Evolutionary conservation across 805 yeast genomes (phyloP).

Genomic region (Candida cerambycidarum): DNA sequence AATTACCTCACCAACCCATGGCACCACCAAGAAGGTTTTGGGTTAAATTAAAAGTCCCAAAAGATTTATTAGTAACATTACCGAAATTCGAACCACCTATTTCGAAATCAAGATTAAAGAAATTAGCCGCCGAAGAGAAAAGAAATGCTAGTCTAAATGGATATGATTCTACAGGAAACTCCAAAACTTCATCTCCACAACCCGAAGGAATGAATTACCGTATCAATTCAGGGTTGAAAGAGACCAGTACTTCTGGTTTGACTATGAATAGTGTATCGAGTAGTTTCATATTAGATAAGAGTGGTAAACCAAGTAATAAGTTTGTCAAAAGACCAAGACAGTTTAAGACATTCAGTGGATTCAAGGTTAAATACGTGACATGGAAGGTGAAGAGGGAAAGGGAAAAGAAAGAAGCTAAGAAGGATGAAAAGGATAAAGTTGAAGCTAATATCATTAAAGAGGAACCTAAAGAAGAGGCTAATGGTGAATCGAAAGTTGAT

Average conservation of each 20-base stretch:
- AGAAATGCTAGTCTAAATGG: slow-evolving; percentile 16
- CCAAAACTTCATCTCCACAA: slow-evolving; percentile 32
- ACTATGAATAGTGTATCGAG: slow-evolving; percentile 34
- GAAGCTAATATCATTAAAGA: background rate
- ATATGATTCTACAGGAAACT: slow-evolving; percentile 8
- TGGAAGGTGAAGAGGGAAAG: slow-evolving; percentile 19
- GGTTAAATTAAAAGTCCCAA: slow-evolving; percentile 35
- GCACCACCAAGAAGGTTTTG: slow-evolving; percentile 34
- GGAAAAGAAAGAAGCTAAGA: slow-evolving; percentile 5
- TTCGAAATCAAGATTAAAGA: slow-evolving; percentile 32
- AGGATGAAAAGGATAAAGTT: slow-evolving; percentile 2
- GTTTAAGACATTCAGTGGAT: slow-evolving; percentile 46
- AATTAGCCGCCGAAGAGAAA: slow-evolving; percentile 29
- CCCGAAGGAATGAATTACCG: slow-evolving; percentile 22
- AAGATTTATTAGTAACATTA: slow-evolving; percentile 28
- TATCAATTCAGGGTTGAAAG: slow-evolving; percentile 41
- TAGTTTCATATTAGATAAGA: slow-evolving; percentile 31
- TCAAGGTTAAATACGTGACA: slow-evolving; percentile 29
- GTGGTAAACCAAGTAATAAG: slow-evolving; percentile 32
- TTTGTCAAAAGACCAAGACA: slow-evolving; percentile 36
- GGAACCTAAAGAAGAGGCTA: slow-evolving; percentile 6
- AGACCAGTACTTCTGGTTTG: slow-evolving; percentile 41
- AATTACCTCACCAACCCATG: too few relatives aligned
- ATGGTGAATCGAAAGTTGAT: background rate
- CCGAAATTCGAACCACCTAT: slow-evolving; percentile 35